Evolutionary conservation across 2,329 filamentous ascomycete genomes (phyloP).

Genomic region (Cladosporium sp.): DNA sequence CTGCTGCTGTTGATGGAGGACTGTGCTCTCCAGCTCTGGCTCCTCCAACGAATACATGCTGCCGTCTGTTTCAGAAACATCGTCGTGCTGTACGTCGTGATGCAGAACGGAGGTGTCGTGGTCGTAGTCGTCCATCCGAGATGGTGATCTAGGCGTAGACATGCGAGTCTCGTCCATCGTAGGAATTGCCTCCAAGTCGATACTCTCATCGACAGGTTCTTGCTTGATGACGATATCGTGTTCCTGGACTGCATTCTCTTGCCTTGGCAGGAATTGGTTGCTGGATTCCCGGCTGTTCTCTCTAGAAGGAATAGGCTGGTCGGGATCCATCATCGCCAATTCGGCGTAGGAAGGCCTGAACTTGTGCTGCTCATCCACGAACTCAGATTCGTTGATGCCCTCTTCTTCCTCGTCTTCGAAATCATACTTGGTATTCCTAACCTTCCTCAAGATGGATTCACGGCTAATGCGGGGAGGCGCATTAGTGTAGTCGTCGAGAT

Average conservation of each 20-base stretch:
- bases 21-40: conserved; percentile 30
- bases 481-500: conserved; percentile 29
- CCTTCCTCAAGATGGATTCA: conserved; percentile 85
- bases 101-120: conserved; percentile 51
- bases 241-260: conserved; percentile 48
- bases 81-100: conserved; percentile 37
- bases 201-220: conserved; percentile 50
- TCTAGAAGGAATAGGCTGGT: conserved; percentile 81
- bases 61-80: conserved; percentile 45
- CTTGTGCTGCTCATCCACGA: conserved; percentile 29
- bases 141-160: conserved; percentile 47
- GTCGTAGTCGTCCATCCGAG: conserved; percentile 36
- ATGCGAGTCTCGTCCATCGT: conserved; percentile 38
- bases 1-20: conserved; percentile 18
- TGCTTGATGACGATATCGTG: conserved; percentile 62
- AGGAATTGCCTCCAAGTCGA: conserved; percentile 61
- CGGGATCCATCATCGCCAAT: conserved; percentile 64
- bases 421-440: conserved; percentile 60
- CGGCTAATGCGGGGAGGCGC: conserved; percentile 73
- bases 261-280: conserved; percentile 33
- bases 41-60: conserved; percentile 47
- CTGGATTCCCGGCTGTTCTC: conserved; percentile 50
- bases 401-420: conserved; percentile 33
- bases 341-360: conserved; percentile 36
- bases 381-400: conserved; percentile 55